Base-by-base conservation (phyloP, 75 land plant species). In the Larix kaempferi region DNA sequence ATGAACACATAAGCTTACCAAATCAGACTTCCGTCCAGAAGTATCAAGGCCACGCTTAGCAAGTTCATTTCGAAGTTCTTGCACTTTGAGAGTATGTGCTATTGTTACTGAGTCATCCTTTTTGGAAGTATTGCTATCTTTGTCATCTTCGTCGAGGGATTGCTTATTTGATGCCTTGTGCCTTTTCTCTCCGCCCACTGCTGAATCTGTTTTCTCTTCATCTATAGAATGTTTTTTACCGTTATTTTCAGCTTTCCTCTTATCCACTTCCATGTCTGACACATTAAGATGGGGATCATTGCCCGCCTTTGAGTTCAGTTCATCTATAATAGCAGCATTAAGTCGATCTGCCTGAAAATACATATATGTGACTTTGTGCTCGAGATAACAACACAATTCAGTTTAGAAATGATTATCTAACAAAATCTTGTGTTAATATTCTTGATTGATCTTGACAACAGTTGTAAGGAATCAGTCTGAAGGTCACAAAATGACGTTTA, bases 41-140 rank as follows among this genome's bases (percentile, higher is more conserved):
- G 87, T 83, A 58, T 76, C 79, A 81, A 92, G 88, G 14, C 90
- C 90, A 11, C 98, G 91, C 60, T 80, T 80, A 56, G 82, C 71
- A 33, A 92, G 93, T 77, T 85, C 80, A 2, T 76, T 54, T 4
- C 93, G 94, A 71, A 94, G 90, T 39, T 89, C 86, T 29, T 83
- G 86, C n/a, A 90, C 93, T 75, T 80, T 88, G 55, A 44, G 13
- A 26, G 56, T 64, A 37, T 15, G 8, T n/a, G 25, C 27, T 21
- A 39, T 12, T 49, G 26, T 54, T 15, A 27, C 14, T 23, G 66
- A 67, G 16, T 41, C 27, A n/a, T 41, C 39, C 2, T 23, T 26
- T 78, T 78, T 23, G 6, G 73, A 17, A 79, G 27, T 55, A 79
- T 25, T 26, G 35, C 37, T 44, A 58, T 78, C 7, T 52, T 21